phyloP scores from a whole-genome alignment of 2,329 filamentous ascomycete species.

The Colletotrichum sp. region DNA sequence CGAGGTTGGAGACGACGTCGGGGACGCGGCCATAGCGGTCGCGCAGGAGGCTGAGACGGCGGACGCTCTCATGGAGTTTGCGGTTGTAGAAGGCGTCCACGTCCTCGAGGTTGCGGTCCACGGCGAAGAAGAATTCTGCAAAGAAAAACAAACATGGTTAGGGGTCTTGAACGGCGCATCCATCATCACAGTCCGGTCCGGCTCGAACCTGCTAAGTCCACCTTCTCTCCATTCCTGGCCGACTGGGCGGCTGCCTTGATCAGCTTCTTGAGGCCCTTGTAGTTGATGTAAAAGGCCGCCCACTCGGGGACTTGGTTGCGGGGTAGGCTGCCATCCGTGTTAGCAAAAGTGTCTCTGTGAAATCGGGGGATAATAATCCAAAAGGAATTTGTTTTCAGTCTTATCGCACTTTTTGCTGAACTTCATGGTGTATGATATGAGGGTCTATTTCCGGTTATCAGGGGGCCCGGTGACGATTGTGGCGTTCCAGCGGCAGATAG shows the following conservation, averaged over 20 bases:
- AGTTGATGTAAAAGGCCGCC: conserved; percentile 85
- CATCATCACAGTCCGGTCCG: conserved; percentile 25
- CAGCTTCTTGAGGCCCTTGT: conserved; percentile 92
- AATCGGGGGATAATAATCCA: background rate
- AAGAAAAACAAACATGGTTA: conserved; percentile 32
- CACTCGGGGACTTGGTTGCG: conserved; percentile 88
- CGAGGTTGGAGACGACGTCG: conserved; percentile 73
- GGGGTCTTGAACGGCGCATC: conserved; percentile 35
- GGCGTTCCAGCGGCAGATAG: background rate
- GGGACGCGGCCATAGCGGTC: conserved; percentile 82
- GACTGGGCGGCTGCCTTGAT: conserved; percentile 80
- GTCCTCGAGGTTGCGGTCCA: conserved; percentile 96
- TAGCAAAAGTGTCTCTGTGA: conserved; percentile 15
- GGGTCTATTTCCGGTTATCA: conserved; percentile 9
- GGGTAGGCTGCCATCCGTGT: conserved; percentile 59
- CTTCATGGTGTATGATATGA: conserved; percentile 59
- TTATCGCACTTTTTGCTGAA: conserved; percentile 63
- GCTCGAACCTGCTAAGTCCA: conserved; percentile 84
- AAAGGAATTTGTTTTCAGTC: background rate
- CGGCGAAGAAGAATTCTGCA: conserved; percentile 92
- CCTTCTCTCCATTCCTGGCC: conserved; percentile 71
- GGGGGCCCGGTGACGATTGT: background rate
- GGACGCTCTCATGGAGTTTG: conserved; percentile 84
- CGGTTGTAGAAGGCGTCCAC: conserved; percentile 98
- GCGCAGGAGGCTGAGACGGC: conserved; percentile 84